A percentile compares a stretch with the other conserved stretches of the same genome.
Conservation (phyloP, 2,329 filamentous ascomycete species). For the Onygenales sp. region DNA sequence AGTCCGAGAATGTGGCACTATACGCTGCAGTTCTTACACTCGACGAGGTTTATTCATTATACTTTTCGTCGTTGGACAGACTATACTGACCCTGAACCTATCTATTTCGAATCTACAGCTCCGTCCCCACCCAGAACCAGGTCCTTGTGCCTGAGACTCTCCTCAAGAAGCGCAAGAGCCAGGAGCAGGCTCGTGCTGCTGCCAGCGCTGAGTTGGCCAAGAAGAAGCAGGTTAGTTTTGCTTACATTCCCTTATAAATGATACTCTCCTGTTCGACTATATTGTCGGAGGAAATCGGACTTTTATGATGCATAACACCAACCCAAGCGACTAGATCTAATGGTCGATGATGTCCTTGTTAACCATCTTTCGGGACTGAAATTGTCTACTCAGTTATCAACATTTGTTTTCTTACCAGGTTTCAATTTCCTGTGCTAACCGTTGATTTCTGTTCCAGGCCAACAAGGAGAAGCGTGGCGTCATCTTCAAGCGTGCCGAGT, state of each 20-base stretch:
- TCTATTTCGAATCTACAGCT: slow-evolving; percentile 44
- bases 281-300: slow-evolving; percentile 16
- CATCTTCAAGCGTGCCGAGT: slow-evolving; percentile 99
- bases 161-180: slow-evolving; percentile 99
- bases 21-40: slow-evolving; percentile 83
- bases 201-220: slow-evolving; percentile 69
- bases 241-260: neutral
- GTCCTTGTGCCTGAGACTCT: slow-evolving; percentile 98
- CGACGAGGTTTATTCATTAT: slow-evolving; percentile 63
- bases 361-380: slow-evolving; percentile 66
- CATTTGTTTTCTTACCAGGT: slow-evolving; percentile 15
- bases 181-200: slow-evolving; percentile 97
- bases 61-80: slow-evolving; percentile 54
- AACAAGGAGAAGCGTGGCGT: slow-evolving; percentile 97
- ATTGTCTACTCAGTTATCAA: slow-evolving; percentile 11
- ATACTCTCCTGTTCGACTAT: slow-evolving; percentile 10
- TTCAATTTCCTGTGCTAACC: slow-evolving; percentile 17
- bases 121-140: slow-evolving; percentile 88
- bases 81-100: slow-evolving; percentile 56
- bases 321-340: slow-evolving; percentile 78
- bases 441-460: slow-evolving; percentile 47
- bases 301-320: slow-evolving; percentile 80
- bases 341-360: slow-evolving; percentile 80
- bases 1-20: slow-evolving; percentile 82
- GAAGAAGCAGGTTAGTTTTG: slow-evolving; percentile 75